Base-by-base conservation (phyloP, 2,329 filamentous ascomycete genomes). In the Talaromyces sp. region DNA sequence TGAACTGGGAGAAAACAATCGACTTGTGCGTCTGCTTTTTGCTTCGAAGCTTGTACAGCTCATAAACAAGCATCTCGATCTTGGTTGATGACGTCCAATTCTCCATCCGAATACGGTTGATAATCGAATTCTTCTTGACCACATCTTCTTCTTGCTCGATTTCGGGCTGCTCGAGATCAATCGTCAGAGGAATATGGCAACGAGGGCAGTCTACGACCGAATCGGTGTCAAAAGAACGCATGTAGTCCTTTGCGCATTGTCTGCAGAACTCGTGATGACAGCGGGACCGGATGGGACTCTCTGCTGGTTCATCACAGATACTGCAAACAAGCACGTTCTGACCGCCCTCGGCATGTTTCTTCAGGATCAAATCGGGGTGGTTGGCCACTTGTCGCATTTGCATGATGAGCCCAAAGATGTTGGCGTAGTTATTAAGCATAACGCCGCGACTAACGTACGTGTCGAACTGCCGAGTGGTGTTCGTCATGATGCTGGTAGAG, bases 391-490 rank as follows among this genome's bases (percentile, higher is more conserved):
- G 95, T 59, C 95, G 89, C 93, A 99, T 98, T 75, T 96, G 93
- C 91, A 98, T 98, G 71, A 99, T 97, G 59, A 99, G 83, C 71
- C 93, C 93, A 69, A 99, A 99, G 65, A 99, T 98, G 73, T 99
- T 99, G 78, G 95, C 95, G 68, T 98, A 98, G 72, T 97, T 96
- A 81, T 98, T 92, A 63, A 99, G 84, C 75, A 99, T 86, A 21
- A 98, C 93, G 78, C 92, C 93, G 64, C 92, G 90, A 19, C 91
- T 89, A 41, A 98, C 95, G 66, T 98, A 99, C 0, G 93, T 98
- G 70, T 98, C 91, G 66, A 98, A 99, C 68, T 92, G 88, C 63
- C 95, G 89, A 61, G 88, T 85, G 8, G 90, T 89, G 71, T 90
- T 96, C 17, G 87, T 91, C 91, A 98, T 99, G 80, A 99, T 96